Base-by-base conservation (phyloP, 495 filamentous ascomycete genomes). In the Emericellopsis terricola region DNA sequence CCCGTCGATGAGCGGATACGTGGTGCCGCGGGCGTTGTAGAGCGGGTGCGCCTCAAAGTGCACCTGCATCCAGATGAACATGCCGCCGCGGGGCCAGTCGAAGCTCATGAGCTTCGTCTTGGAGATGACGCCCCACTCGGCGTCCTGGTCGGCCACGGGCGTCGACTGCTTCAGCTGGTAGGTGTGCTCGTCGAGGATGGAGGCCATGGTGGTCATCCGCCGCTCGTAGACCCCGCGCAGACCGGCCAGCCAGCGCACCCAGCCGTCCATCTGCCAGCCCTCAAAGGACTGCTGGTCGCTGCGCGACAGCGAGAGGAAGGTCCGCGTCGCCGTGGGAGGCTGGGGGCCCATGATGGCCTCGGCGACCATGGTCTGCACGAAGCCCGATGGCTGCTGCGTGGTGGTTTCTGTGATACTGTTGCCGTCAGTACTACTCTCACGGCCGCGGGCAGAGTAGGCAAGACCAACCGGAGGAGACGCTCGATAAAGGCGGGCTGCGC, bases 51-150 rank as follows among this genome's bases (percentile, higher is more conserved):
- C 56, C 9, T 75, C 62, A 38, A 87, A 69, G 29, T 68, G 50
- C 15, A 89, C 43, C 14, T 68, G 59, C 0, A 93, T 41, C 86
- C 86, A 96, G 15, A 89, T 52, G 49, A 93, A 94, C 86, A 94
- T 94, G 41, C 87, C 87, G 11, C 74, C 87, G n/a, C 73, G 67
- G 1, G 86, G 87, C 64, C 74, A 78, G 30, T 60, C 46, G 47
- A 89, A 94, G 30, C 71, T 60, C 50, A 70, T 82, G 44, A 93
- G 71, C 21, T 62, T 57, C 0, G 65, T 69, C 44, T 77, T 80
- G 28, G 73, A 68, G 8, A 94, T 60, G 29, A 81, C 62, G 57
- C 69, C 76, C 48, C 73, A 77, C n/a, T 72, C 68, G 27, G 48
- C 48, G 23, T 64, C 57, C 1, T 47, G 39, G 10, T 39, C 45